Evolutionary conservation across 306 rosid species (phyloP), one percentile per base, ranked within the genome.

Genomic region (Citrullus colocynthis): DNA sequence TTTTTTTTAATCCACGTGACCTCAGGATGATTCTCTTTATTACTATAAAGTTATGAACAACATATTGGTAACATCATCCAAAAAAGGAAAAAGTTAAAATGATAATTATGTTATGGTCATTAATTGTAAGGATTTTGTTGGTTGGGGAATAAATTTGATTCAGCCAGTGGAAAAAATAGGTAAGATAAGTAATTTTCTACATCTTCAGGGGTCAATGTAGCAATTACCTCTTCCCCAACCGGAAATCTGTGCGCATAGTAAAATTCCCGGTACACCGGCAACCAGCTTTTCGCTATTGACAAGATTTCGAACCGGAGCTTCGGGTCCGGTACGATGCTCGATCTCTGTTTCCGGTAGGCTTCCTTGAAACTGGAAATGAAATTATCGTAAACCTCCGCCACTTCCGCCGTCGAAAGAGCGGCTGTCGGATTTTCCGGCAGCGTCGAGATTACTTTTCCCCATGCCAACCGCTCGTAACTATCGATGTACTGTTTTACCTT

Each of bases 131-230:
- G 52, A 66, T 66, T n/a, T 10, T 41, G 52, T 66, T 66, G 2
- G 52, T 66, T 41, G 30, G 34, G 15, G 17, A 39, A 41, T 9
- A 9, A 41, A n/a, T 42, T 41, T n/a, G 54, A 41, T 66, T 60
- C 60, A 1, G 5, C 24, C 11, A 78, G 75, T 7, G 75, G 85
- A 3, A 74, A 76, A 84, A 89, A 93, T 41, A 93, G 81, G 80
- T 83, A 82, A 7, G 83, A 83, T 24, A 93, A 51, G 86, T 86
- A 86, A 79, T 76, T 84, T 5, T 74, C 88, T 49, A 93, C 84
- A 49, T 91, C 93, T 21, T 86, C 84, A 17, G 97, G 97, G 72
- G 88, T 78, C 82, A 84, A 87, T 69, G 60, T 80, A 70, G 85
- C 90, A 65, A 20, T 61, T 60, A 81, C 77, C 80, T 39, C 42